Base-by-base conservation (phyloP, 2,329 filamentous ascomycete species). In the Pezicula carpinea region DNA sequence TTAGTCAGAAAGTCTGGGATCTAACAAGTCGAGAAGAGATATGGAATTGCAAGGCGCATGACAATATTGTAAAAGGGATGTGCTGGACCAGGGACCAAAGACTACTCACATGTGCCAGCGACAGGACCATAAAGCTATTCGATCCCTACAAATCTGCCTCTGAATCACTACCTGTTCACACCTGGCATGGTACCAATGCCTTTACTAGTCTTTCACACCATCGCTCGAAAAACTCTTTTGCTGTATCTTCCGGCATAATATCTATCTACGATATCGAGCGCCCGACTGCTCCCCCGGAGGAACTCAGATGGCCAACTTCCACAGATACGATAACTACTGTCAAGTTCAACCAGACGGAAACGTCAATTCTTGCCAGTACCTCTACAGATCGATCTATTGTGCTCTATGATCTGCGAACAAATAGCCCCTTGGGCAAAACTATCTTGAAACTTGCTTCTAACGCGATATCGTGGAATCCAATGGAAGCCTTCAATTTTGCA, bases 1-100 rank as follows among this genome's bases (percentile, higher is more conserved):
- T n/a, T n/a, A n/a, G n/a, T n/a, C n/a, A n/a, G n/a, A 99, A 99
- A 69, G 86, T 93, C 29, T 95, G 90, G 90, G 85, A 95, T 67
- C 71, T 93, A 57, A 79, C 83, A 7, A 84, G 75, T 52, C 74
- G 80, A 47, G 82, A 86, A 22, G 85, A 93, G 63, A 76, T 85
- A 40, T 92, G 87, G 84, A 77, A 87, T 59, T 78, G 79, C 3
- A 82, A 86, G 53, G 92, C 90, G 19, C 95, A 99, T 65, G 88
- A 96, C 59, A 95, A 95, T 58, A 85, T 96, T 38, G 89, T 97
- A 57, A 96, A 95, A 73, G 87, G 87, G 13, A 76, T 96, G 64
- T 86, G 84, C 58, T 99, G 92, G 87, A 96, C 90, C 3, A 78
- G 81, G 38, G 89, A 95, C 58, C 80, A 84, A 62, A 92, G 90